Conservation (phyloP, 148 eudicot species). For the Fagopyrum esculentum region DNA sequence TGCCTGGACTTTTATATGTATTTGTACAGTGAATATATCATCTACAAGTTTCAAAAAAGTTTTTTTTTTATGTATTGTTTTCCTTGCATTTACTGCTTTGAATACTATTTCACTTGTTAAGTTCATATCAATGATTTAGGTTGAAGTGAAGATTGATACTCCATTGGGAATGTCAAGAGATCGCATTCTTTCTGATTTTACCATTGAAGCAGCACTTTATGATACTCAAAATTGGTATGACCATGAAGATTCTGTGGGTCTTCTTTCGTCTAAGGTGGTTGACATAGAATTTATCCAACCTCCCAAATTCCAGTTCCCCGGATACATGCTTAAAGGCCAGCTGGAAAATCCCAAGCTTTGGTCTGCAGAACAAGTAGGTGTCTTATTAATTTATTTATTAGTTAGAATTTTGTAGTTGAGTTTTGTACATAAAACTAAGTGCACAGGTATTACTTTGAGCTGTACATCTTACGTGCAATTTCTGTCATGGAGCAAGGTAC, state of each 20-base stretch:
- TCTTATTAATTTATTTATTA: not conserved
- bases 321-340: conserved; percentile 59
- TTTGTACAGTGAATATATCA: too few species aligned
- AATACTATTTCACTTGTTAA: not conserved
- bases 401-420: conserved; percentile 1
- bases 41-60: not conserved
- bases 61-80: not conserved
- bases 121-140: conserved; percentile 33
- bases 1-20: too few species aligned
- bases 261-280: conserved; percentile 47
- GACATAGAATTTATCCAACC: conserved; percentile 47
- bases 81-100: not conserved
- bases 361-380: conserved; percentile 83
- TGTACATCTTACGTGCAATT: not conserved
- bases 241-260: conserved; percentile 32
- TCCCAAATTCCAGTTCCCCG: conserved; percentile 45
- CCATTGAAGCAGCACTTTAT: conserved; percentile 63
- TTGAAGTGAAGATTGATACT: conserved; percentile 80
- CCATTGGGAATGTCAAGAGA: conserved; percentile 42
- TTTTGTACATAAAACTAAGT: not conserved
- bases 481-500: not conserved
- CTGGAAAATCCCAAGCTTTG: conserved; percentile 75
- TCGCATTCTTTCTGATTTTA: conserved; percentile 38
- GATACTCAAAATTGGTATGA: conserved; percentile 51
- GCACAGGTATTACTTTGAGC: not conserved